Base-by-base conservation (phyloP, 352 stramenopile genomes). In the Phytophthora niederhauseri region DNA sequence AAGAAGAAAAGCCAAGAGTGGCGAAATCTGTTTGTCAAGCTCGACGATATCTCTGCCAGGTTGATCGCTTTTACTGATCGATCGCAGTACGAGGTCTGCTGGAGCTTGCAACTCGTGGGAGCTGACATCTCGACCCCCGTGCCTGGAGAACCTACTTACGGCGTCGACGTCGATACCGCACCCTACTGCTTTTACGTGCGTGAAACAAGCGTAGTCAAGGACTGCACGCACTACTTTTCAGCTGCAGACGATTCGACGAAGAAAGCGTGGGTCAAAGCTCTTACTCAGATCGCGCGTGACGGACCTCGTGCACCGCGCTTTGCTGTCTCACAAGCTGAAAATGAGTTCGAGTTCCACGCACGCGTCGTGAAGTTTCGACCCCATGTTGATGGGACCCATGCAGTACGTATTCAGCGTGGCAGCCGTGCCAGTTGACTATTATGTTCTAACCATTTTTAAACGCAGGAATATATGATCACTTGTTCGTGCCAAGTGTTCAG, bases 31-130 rank as follows among this genome's bases (percentile, higher is more conserved):
- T 89, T 81, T 34, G 46, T 91, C 61, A 90, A 86, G 62, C 68
- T 85, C 6, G 82, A 90, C 60, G 82, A 91, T 48, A 88, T 91
- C 38, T 87, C 85, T 6, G 85, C 77, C 20, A 78, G 85, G 43
- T 61, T 93, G 19, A 70, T 91, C 38, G 80, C 73, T 14, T 90
- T 90, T 61, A 76, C 70, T 4, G 79, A 90, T 41, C 68, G 72
- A 30, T 80, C 77, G 7, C 82, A 89, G 46, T 67, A 64, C 38
- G 69, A 85, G 14, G 61, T 89, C 20, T 77, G 73, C 24, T 91
- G 82, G 82, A 83, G 73, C 28, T 41, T 90, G 14, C 46, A 75
- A 19, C 63, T 91, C 19, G 70, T 80, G 3, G 76, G 76, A 22
- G 71, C 82, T 9, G 84, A 93, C 58, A 72, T 93, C 5, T 76